Evolutionary conservation across 257 asterid genomes (phyloP).

Genomic region (Ilex asprella): DNA sequence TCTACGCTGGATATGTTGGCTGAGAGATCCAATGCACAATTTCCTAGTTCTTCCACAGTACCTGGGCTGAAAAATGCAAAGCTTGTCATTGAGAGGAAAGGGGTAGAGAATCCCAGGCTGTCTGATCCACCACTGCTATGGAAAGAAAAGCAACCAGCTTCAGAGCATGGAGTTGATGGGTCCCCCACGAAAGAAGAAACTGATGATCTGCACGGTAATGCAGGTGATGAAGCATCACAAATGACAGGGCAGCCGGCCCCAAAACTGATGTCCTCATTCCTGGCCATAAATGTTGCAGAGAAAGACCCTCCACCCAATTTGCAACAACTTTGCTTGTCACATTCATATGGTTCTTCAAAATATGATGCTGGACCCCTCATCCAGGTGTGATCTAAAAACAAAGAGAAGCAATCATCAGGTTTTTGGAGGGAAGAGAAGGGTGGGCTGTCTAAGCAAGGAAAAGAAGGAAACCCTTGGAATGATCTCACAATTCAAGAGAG

Average conservation of each 20-base stretch:
- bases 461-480: not conserved
- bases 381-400: slow-evolving; percentile 52
- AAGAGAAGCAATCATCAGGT: not conserved
- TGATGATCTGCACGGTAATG: slow-evolving; percentile 40
- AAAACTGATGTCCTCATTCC: slow-evolving; percentile 62
- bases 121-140: slow-evolving; percentile 29
- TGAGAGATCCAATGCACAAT: slow-evolving; percentile 25
- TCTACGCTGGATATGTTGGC: slow-evolving; percentile 23
- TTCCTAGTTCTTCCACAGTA: slow-evolving; percentile 27
- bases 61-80: slow-evolving; percentile 49
- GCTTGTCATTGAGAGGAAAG: slow-evolving; percentile 50
- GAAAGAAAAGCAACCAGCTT: slow-evolving; percentile 50
- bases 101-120: slow-evolving; percentile 32
- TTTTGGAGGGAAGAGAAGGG: not conserved
- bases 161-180: slow-evolving; percentile 22
- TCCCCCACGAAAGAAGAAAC: slow-evolving; percentile 44
- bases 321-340: slow-evolving; percentile 15
- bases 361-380: slow-evolving; percentile 24
- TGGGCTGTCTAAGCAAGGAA: not conserved
- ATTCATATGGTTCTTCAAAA: slow-evolving; percentile 10
- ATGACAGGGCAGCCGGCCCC: slow-evolving; percentile 32
- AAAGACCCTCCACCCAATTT: slow-evolving; percentile 15
- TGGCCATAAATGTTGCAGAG: slow-evolving; percentile 26
- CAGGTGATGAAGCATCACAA: slow-evolving; percentile 28
- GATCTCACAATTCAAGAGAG: no score